A percentile compares a stretch with the other conserved stretches of the same genome.
These are phyloP conservation scores for Metarhizium rileyi DNA, from an alignment of 2,329 filamentous ascomycete species.

Conservation along the genomic window DNA sequence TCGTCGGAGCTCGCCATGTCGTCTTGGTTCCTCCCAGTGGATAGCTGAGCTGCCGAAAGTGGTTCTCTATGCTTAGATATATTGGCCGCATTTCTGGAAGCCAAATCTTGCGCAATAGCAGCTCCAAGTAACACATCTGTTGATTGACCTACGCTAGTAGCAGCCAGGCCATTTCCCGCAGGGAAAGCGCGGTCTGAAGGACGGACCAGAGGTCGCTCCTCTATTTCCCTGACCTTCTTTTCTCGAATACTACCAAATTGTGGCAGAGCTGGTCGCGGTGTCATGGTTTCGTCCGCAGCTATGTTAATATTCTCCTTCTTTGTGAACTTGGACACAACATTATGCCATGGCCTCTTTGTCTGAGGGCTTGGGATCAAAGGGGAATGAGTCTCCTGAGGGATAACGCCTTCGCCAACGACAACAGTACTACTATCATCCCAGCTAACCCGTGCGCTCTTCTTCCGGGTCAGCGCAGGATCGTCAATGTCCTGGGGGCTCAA, in stretches of 20 bases:
- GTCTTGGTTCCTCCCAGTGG: conserved; percentile 55
- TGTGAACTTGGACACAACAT: conserved; percentile 34
- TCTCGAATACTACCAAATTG: conserved; percentile 66
- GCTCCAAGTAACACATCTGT: conserved; percentile 50
- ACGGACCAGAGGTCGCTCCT: conserved; percentile 49
- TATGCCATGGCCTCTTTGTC: conserved; percentile 41
- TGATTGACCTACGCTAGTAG: conserved; percentile 34
- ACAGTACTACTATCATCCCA: conserved; percentile 60
- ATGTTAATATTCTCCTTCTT: conserved; percentile 37
- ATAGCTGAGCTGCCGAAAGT: conserved; percentile 60
- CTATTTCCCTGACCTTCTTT: conserved; percentile 42
- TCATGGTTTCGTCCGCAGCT: conserved; percentile 61
- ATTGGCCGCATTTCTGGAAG: conserved; percentile 43
- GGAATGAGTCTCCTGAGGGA: conserved; percentile 27
- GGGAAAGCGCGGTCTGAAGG: conserved; percentile 32
- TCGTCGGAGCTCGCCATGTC: conserved; percentile 20
- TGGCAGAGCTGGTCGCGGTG: conserved; percentile 62
- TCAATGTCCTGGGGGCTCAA: conserved; percentile 20
- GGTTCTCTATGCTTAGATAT: conserved; percentile 52
- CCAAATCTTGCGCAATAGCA: conserved; percentile 44
- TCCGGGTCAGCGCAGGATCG: conserved; percentile 34
- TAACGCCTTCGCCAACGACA: conserved; percentile 39
- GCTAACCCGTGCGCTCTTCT: conserved; percentile 64
- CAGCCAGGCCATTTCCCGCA: conserved; percentile 1
- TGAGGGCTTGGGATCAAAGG: conserved; percentile 26